These are phyloP conservation scores for Capsicum rhomboideum DNA, from an alignment of 257 asterid species.

Conservation along the genomic window DNA sequence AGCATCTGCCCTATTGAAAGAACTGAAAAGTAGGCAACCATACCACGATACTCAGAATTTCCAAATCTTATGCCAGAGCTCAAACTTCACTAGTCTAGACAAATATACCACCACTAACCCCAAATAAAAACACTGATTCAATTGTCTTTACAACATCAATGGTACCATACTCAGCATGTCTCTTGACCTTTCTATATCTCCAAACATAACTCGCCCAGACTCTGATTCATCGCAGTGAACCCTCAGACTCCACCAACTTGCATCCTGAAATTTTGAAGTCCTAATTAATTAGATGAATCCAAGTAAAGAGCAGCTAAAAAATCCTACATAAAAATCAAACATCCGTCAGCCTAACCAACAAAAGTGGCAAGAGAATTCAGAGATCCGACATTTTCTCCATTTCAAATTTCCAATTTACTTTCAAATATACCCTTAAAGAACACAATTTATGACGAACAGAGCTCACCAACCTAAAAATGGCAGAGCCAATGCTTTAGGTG, in stretches of 20 bases:
- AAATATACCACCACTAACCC: neutral
- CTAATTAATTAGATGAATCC: constrained; percentile 29
- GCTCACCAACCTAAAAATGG: neutral
- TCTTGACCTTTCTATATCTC: neutral
- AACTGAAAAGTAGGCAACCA: neutral
- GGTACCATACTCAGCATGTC: neutral
- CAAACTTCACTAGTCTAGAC: neutral
- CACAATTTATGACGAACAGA: neutral
- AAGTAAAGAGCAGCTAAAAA: constrained; percentile 10
- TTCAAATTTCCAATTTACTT: neutral
- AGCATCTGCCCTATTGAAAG: neutral
- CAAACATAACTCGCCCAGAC: constrained; percentile 35
- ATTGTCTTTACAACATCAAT: neutral
- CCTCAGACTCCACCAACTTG: constrained; percentile 28
- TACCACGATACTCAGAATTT: neutral
- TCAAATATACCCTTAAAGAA: neutral
- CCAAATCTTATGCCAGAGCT: neutral
- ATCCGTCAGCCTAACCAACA: constrained; percentile 13
- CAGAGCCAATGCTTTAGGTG: neutral
- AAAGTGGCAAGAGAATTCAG: constrained; percentile 13
- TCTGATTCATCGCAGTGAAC: constrained; percentile 26
- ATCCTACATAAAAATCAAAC: constrained; percentile 17
- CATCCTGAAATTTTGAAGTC: constrained; percentile 49
- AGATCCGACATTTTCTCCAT: neutral
- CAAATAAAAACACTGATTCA: neutral